Evolutionary conservation across 805 yeast species (phyloP), one percentile per base, ranked within the genome.

Genomic region (Debaryomyces hansenii): DNA sequence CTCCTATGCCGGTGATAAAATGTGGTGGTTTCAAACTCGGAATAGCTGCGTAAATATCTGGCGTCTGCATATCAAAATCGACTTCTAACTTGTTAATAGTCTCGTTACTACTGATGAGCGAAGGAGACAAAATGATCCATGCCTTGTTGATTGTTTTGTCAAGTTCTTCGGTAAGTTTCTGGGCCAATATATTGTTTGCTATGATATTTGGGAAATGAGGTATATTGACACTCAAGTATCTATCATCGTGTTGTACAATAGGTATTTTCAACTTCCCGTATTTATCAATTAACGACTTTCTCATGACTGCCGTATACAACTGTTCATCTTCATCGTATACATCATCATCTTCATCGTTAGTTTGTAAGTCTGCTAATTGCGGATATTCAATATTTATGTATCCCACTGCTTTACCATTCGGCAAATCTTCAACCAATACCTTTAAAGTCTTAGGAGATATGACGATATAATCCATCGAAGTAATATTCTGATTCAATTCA

Each of bases 1-100:
- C 87, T 7, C 75, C 54, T 20, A 79, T 72, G 0, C 87, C 87
- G 0, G 86, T 79, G 21, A 84, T 63, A 44, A 78, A 77, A 59
- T 80, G 85, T 0, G 89, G 90, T 1, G 89, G 87, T 16, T 59
- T 64, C 44, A 84, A 62, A 8, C 54, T 51, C 20, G 62, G 73
- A 44, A 51, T 55, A 5, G 42, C 37, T 5, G 50, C 39, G 7
- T 52, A 20, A 7, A 44, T 2, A 18, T 46, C 35, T n/a, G 15
- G 6, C 15, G 29, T 18, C 4, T 21, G 28, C 12, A 29, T 37
- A 21, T 27, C 33, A n/a, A 31, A 41, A 8, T 52, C 51, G 15
- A 55, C 44, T 20, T 54, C 56, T 5, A 64, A 45, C 49, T 58
- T 56, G 50, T 57, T 56, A 41, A 69, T 33, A 3, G 68, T 51